Conservation (phyloP, 495 filamentous ascomycete genomes). For the Pyronema domesticum region DNA sequence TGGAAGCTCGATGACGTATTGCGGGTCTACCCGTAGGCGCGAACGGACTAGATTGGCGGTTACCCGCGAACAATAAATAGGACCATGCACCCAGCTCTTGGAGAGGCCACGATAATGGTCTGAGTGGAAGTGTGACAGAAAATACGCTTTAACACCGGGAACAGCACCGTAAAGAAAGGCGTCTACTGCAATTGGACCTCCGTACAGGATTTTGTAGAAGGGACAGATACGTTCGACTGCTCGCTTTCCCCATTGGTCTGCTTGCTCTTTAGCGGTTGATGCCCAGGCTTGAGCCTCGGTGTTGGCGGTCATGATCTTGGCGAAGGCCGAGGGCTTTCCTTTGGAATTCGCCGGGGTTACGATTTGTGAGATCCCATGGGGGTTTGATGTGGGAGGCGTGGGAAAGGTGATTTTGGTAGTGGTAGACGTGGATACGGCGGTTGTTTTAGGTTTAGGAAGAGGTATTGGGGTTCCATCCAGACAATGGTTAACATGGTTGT, state of each 20-base stretch:
- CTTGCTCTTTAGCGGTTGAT: conserved; percentile 61
- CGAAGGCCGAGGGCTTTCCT: conserved; percentile 50
- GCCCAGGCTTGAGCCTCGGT: conserved; percentile 85
- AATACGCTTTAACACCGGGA: conserved; percentile 83
- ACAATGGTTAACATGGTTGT: conserved; percentile 76
- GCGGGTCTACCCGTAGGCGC: conserved; percentile 68
- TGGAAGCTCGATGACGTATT: conserved; percentile 68
- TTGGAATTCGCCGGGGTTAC: not conserved
- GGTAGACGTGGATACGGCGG: not conserved
- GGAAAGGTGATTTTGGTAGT: conserved; percentile 28
- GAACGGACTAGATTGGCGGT: conserved; percentile 78
- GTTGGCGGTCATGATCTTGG: conserved; percentile 78
- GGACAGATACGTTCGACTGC: conserved; percentile 81
- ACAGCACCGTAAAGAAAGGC: conserved; percentile 92
- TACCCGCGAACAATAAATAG: conserved; percentile 87
- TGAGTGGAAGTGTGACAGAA: conserved; percentile 93
- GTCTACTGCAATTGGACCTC: conserved; percentile 82
- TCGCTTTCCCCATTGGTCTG: conserved; percentile 65
- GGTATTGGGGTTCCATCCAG: conserved; percentile 50
- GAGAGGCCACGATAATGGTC: conserved; percentile 92
- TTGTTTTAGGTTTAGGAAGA: conserved; percentile 7
- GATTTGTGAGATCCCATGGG: not conserved
- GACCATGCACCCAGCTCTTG: conserved; percentile 75
- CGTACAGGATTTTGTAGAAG: conserved; percentile 94
- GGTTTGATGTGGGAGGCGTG: conserved; percentile 1